Conservation (phyloP, 371 early-diverging fungal species). For the Mortierella sp. region DNA sequence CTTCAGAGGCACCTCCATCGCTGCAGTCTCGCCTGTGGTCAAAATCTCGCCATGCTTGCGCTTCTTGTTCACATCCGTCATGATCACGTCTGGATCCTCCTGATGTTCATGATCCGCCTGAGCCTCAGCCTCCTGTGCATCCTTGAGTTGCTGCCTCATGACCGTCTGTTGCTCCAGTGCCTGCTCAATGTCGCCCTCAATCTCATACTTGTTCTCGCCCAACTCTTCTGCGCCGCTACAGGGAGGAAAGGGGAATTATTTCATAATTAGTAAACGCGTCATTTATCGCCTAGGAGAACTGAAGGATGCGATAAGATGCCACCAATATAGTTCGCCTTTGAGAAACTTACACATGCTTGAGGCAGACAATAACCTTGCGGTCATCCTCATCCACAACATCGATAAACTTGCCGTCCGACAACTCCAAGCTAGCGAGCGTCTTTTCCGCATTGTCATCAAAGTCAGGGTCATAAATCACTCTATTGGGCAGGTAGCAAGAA, state of each 20-base stretch:
- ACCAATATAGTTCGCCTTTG: too few relatives aligned
- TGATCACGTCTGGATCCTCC: conserved; percentile 25
- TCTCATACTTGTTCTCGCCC: conserved; percentile 21
- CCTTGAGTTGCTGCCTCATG: conserved; percentile 23
- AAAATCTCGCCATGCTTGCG: conserved; percentile 29
- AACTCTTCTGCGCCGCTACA: conserved; percentile 14
- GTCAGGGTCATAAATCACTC: conserved; percentile 92
- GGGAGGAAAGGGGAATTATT: not conserved
- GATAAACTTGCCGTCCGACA: conserved; percentile 72
- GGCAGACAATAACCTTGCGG: conserved; percentile 43
- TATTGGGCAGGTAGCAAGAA: conserved; percentile 27
- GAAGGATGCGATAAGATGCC: too few relatives aligned
- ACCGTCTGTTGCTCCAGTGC: conserved; percentile 34
- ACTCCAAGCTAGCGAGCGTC: conserved; percentile 70
- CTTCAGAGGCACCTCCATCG: conserved; percentile 24
- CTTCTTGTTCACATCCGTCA: conserved; percentile 35
- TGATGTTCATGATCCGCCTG: conserved; percentile 22
- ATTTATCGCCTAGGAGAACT: too few relatives aligned
- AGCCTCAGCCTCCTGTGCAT: conserved; percentile 17
- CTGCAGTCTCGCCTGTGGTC: not conserved
- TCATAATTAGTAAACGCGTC: not conserved
- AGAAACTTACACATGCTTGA: conserved; percentile 43
- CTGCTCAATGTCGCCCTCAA: conserved; percentile 41
- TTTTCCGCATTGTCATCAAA: conserved; percentile 85
- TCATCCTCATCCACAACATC: conserved; percentile 68